Base-by-base conservation (phyloP, 1,284 basidiomycete species). In the Leccinum holopus region DNA sequence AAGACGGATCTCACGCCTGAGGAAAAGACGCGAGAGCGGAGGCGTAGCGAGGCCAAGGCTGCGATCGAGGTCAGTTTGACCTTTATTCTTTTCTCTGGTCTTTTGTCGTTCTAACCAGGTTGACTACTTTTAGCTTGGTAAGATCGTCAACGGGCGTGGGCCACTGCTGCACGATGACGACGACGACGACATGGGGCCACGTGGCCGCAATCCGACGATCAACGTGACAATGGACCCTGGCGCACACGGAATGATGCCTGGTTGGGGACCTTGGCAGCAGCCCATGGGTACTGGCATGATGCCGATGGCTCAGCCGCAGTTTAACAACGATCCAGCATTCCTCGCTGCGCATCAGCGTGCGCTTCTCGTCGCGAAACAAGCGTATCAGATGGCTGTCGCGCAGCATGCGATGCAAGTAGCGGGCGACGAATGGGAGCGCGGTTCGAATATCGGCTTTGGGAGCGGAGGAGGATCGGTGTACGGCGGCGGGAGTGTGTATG, bases 371-470 rank as follows among this genome's bases (percentile, higher is more conserved):
- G 91, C 91, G 58, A 93, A 93, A 73, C 92, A 93, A 72, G 86
- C 91, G 3, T 93, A 92, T 71, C 91, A 93, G 75, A 85, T 88
- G 79, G 88, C 91, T 10, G 89, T 92, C 56, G 91, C 91, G 5
- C 91, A 92, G 72, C 91, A 93, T 68, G 92, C 92, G 11, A 88
- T 93, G 83, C 87, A 85, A 2, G 84, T 85, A 12, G 91, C 91
- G 12, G 90, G 83, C 28, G 92, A 94, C 58, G 90, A 93, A 70
- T 93, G 92, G 92, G 92, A 94, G 71, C 85, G 91, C 49, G 83
- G 85, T 10, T 91, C 90, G 58, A 84, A 77, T 53, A 67, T 82
- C 33, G 81, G 82, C 18, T 81, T 78, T 65, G 66, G 65, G 21
- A 67, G 68, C 8, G 73, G 72, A 54, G 73, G 72, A 54, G 78